Percentiles rank a stretch among this genome's conserved stretches.
Evolutionary conservation across 192 early-diverging fungal species (phyloP).

Genomic region (Umbelopsis sp.): DNA sequence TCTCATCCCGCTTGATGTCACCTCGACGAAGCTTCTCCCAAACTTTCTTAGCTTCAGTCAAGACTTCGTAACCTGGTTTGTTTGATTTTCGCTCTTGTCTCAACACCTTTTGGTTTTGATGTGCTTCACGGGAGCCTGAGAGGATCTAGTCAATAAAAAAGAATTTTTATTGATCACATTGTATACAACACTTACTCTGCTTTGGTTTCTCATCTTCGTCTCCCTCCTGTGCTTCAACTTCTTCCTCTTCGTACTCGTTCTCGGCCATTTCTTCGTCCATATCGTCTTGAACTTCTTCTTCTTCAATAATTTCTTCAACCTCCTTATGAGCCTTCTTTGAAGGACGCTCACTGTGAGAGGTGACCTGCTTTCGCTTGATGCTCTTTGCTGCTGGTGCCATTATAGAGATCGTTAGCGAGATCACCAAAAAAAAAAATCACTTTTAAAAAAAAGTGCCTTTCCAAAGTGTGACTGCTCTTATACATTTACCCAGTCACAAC

Average conservation of each 20-base stretch:
- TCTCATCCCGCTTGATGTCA: slow-evolving; percentile 64
- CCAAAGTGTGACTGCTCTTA: not conserved
- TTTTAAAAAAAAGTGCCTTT: slow-evolving; percentile 1
- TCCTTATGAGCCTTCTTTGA: slow-evolving; percentile 41
- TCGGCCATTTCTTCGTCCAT: not conserved
- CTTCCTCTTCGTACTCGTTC: slow-evolving; percentile 13
- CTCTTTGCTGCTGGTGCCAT: slow-evolving; percentile 23
- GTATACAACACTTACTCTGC: slow-evolving; percentile 36
- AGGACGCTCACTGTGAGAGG: slow-evolving; percentile 36
- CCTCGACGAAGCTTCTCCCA: slow-evolving; percentile 87
- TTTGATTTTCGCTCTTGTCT: slow-evolving; percentile 63
- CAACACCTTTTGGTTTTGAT: slow-evolving; percentile 58
- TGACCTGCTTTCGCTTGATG: slow-evolving; percentile 40
- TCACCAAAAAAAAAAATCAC: not conserved
- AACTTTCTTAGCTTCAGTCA: slow-evolving; percentile 71
- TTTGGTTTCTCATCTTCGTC: slow-evolving; percentile 43
- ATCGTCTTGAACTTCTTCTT: slow-evolving; percentile 7
- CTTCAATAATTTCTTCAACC: slow-evolving; percentile 34
- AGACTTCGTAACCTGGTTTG: slow-evolving; percentile 72
- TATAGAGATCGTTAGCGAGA: not conserved
- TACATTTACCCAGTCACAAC: not conserved
- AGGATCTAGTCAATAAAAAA: not conserved
- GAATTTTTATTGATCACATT: not conserved
- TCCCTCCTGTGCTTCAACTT: slow-evolving; percentile 35
- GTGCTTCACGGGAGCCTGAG: slow-evolving; percentile 49